A percentile compares a stretch with the other conserved stretches of the same genome.
Conservation (phyloP, 352 stramenopile genomes). For the Globisporangium recalcitrans region DNA sequence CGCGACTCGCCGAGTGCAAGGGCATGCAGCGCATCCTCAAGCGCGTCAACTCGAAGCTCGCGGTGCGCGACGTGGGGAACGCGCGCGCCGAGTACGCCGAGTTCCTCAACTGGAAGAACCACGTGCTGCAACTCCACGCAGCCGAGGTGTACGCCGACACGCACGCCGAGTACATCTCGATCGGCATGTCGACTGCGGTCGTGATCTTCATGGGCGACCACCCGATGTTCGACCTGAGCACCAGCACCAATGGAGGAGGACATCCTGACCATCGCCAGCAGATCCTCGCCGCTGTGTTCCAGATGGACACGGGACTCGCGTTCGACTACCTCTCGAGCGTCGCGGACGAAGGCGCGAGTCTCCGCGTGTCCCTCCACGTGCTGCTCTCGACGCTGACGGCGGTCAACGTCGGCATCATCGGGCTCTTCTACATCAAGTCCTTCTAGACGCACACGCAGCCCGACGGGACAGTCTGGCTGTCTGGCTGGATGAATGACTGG, state of each 20-base stretch:
- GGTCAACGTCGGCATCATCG: slow-evolving; percentile 25
- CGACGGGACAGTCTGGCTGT: too few relatives aligned
- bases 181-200: slow-evolving; percentile 26
- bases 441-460: neutral
- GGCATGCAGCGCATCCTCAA: slow-evolving; percentile 26
- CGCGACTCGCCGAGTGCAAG: slow-evolving; percentile 19
- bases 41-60: slow-evolving; percentile 32
- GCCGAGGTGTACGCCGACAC: slow-evolving; percentile 46
- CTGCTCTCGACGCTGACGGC: slow-evolving; percentile 22
- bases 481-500: neutral
- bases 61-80: slow-evolving; percentile 13
- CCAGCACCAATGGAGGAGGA: too few relatives aligned
- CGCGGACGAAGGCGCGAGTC: slow-evolving; percentile 21
- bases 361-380: slow-evolving; percentile 22
- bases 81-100: slow-evolving; percentile 28
- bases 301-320: slow-evolving; percentile 20
- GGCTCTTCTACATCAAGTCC: slow-evolving; percentile 11
- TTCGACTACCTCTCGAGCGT: slow-evolving; percentile 32
- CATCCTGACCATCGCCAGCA: neutral
- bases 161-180: slow-evolving; percentile 47
- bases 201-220: slow-evolving; percentile 21
- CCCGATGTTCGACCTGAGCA: slow-evolving; percentile 19
- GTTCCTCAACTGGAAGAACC: slow-evolving; percentile 39
- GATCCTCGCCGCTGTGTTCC: slow-evolving; percentile 13
- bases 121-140: slow-evolving; percentile 28